These are phyloP conservation scores for Ustilago cynodontis DNA, from an alignment of 1,284 basidiomycete genomes.

Conservation along the genomic window DNA sequence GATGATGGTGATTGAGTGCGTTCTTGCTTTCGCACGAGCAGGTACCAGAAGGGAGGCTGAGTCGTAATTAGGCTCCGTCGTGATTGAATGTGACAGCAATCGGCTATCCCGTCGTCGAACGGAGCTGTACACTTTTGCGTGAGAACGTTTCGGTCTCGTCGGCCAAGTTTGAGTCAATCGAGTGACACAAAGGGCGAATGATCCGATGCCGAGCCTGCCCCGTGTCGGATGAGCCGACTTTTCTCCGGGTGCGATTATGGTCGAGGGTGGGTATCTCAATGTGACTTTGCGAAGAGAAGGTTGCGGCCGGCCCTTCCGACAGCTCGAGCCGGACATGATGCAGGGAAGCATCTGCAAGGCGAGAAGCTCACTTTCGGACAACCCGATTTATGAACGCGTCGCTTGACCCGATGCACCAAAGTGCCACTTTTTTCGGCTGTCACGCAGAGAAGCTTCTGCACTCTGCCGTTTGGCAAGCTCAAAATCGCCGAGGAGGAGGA, in stretches of 20 bases:
- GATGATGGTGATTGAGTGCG: background rate
- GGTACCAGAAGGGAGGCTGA: background rate
- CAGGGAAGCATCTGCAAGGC: slow-evolving; percentile 3
- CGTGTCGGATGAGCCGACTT: background rate
- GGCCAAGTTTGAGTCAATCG: background rate
- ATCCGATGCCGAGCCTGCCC: background rate
- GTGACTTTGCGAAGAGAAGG: too few relatives aligned
- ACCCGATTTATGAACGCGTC: background rate
- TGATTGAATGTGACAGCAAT: background rate
- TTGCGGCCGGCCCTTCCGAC: slow-evolving; percentile 5
- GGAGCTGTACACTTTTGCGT: background rate
- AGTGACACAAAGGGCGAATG: background rate
- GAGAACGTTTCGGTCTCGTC: background rate
- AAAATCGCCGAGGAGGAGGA: too few relatives aligned
- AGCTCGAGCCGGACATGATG: background rate
- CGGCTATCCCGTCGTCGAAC: slow-evolving; percentile 3
- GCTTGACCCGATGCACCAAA: background rate
- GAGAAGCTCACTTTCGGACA: background rate
- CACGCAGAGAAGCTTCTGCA: background rate
- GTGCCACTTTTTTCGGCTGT: too few relatives aligned
- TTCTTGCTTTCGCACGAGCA: too few relatives aligned
- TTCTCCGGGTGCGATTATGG: too few relatives aligned
- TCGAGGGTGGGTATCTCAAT: background rate
- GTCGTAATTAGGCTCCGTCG: background rate
- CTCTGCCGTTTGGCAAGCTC: background rate